phyloP scores from a whole-genome alignment of 192 early-diverging fungal species.

The Entomortierella lignicola region DNA sequence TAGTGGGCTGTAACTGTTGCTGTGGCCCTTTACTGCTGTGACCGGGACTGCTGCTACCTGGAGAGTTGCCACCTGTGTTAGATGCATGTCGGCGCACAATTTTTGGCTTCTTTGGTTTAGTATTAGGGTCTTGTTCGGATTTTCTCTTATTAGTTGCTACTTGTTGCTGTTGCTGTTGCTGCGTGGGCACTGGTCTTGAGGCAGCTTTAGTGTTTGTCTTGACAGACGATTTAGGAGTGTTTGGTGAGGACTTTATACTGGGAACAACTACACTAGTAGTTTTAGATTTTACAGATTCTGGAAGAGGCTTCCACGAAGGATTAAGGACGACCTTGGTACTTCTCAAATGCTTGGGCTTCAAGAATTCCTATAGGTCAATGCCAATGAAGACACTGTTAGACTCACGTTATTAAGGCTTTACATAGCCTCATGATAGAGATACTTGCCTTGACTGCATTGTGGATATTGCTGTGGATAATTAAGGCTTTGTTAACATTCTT shows the following conservation, averaged over 20 bases:
- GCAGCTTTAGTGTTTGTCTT: slow-evolving; percentile 10
- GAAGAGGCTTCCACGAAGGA: slow-evolving; percentile 34
- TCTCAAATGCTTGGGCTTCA: slow-evolving; percentile 32
- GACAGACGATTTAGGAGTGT: background rate
- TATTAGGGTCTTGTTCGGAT: slow-evolving; percentile 21
- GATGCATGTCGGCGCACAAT: slow-evolving; percentile 27
- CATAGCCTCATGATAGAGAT: background rate
- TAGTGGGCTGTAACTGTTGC: background rate
- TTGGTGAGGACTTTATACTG: background rate
- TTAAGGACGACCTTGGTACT: slow-evolving; percentile 10
- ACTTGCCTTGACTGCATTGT: slow-evolving; percentile 16
- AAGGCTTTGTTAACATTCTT: background rate
- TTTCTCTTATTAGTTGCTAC: slow-evolving; percentile 30
- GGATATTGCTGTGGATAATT: slow-evolving; percentile 22
- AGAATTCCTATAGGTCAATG: slow-evolving; percentile 17
- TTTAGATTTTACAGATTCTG: slow-evolving; percentile 3
- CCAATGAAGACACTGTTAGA: background rate
- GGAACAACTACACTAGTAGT: background rate
- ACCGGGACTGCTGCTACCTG: slow-evolving; percentile 22
- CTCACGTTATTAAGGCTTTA: background rate
- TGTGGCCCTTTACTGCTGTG: slow-evolving; percentile 5
- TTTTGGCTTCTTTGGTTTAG: slow-evolving; percentile 34
- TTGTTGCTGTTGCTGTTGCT: slow-evolving; percentile 9
- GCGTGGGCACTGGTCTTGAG: background rate
- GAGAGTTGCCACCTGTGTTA: slow-evolving; percentile 8